Conservation (phyloP, 75 land plant species). For the Cunninghamia lanceolata region DNA sequence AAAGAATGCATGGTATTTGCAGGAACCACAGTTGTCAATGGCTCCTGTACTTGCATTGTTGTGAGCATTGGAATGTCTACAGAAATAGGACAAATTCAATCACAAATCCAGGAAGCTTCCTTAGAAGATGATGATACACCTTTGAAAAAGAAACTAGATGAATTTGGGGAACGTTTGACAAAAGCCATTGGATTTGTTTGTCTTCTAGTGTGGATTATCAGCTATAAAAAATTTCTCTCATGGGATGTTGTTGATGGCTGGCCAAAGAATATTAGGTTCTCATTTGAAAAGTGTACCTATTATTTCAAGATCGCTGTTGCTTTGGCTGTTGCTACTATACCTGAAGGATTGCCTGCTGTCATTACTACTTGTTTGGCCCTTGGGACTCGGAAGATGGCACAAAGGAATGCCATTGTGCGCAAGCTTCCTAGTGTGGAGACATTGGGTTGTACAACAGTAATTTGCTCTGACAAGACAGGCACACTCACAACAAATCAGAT, state of each 20-base stretch:
- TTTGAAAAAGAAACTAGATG: constrained; percentile 83
- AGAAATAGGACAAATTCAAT: constrained; percentile 84
- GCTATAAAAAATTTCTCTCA: constrained; percentile 70
- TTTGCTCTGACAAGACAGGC: constrained; percentile 93
- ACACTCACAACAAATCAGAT: constrained; percentile 93
- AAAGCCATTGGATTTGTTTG: constrained; percentile 71
- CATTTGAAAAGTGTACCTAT: constrained; percentile 83
- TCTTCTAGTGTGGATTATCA: constrained; percentile 76
- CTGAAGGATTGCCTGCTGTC: constrained; percentile 92
- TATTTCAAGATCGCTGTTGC: constrained; percentile 90
- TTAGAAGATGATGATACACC: constrained; percentile 74
- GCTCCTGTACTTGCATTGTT: constrained; percentile 67
- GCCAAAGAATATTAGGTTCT: constrained; percentile 65
- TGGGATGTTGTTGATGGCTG: constrained; percentile 67
- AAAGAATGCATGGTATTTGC: constrained; percentile 89
- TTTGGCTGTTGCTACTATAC: constrained; percentile 89
- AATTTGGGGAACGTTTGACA: constrained; percentile 75
- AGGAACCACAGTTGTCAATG: constrained; percentile 87
- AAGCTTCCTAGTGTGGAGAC: constrained; percentile 96
- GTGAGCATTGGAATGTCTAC: constrained; percentile 76
- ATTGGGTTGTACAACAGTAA: constrained; percentile 89
- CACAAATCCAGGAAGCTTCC: constrained; percentile 82
- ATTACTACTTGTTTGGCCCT: constrained; percentile 88
- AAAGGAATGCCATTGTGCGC: constrained; percentile 84
- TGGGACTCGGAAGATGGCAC: constrained; percentile 90